These are phyloP conservation scores for Leavenworthia alabamica DNA, from an alignment of 345 rosid species.

Conservation along the genomic window DNA sequence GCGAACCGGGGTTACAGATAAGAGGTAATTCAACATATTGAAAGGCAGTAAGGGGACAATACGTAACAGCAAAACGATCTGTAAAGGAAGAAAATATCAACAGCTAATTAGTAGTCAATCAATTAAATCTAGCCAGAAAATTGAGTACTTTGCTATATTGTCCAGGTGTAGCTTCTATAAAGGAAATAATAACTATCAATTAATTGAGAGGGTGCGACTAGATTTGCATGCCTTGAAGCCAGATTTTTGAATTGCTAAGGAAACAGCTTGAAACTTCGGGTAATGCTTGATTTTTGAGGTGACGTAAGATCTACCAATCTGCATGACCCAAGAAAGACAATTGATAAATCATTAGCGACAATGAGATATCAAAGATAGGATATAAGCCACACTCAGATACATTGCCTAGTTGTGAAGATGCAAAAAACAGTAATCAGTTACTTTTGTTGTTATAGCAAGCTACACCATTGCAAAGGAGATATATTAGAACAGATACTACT, in stretches of 20 bases:
- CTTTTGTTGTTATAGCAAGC: background rate
- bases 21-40: constrained; percentile 51
- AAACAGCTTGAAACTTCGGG: constrained; percentile 48
- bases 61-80: constrained; percentile 55
- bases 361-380: background rate
- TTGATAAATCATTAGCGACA: constrained; percentile 5
- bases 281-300: constrained; percentile 44
- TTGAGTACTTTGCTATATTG: background rate
- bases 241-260: constrained; percentile 42
- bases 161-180: background rate
- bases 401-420: background rate
- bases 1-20: constrained; percentile 49
- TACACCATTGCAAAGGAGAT: background rate
- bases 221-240: constrained; percentile 47
- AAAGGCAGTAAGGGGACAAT: constrained; percentile 58
- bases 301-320: constrained; percentile 50
- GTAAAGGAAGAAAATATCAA: constrained; percentile 21
- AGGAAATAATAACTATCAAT: background rate
- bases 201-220: background rate
- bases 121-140: background rate
- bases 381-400: background rate
- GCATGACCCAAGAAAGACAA: constrained; percentile 14
- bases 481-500: background rate
- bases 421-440: background rate
- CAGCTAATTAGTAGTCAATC: constrained; percentile 7